Base-by-base conservation (phyloP, 768 basidiomycete genomes). In the Chiua virens region DNA sequence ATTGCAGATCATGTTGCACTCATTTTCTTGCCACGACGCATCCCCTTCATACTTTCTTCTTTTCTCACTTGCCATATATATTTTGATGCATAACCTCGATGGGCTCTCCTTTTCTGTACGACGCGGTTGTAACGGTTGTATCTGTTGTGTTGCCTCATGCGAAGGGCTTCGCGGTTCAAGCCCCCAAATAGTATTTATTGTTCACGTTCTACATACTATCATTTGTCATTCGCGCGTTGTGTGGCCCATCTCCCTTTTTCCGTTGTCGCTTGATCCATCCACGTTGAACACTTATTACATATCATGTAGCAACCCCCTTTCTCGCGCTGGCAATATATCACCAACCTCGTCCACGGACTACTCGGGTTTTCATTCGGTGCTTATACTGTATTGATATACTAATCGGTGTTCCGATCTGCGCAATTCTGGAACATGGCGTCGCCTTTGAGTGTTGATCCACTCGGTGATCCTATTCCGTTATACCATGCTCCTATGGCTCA, bases 101-200 rank as follows among this genome's bases (percentile, higher is more conserved):
- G 48, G 59, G 50, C 23, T 30, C 40, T 49, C 48, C n/a, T 49
- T 43, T 41, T 41, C 28, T 42, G 45, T 53, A 66, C 47, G 45
- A 55, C 56, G 59, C 32, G 30, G 54, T 41, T 62, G 60, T 63
- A 54, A 57, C 58, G n/a, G 55, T 38, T 61, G 62, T 64, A 61
- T 64, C 60, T 50, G 57, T 65, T 63, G 49, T 58, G 48, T 53
- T 57, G 39, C 51, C 27, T 55, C 63, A n/a, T 50, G 75, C 76
- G 77, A 77, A 77, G 76, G 76, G 77, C 76, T 77, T 77, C 76
- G 76, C 76, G 49, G 34, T 56, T 62, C 62, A 74, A 75, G 75
- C 69, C 75, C 75, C 57, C 15, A 56, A 74, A 75, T 68, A 50
- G 49, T 58, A 63, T 58, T 43, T 64, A 57, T 65, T 55, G 50